Base-by-base conservation (phyloP, 192 early-diverging fungal species). In the Coemansia javaensis region DNA sequence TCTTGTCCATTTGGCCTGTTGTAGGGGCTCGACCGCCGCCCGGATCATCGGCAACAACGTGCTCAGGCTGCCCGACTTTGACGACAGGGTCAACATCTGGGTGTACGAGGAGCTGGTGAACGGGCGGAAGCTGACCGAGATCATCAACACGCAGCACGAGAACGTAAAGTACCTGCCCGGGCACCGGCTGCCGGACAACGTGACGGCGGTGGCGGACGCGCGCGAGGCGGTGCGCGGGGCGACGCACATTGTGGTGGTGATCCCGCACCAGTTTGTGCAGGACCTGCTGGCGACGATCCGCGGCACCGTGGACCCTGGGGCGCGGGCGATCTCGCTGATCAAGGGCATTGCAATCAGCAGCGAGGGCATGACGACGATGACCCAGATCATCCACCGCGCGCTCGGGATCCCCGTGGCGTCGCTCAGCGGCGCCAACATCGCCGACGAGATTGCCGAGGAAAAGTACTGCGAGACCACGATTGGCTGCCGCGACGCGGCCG, bases 351-450 rank as follows among this genome's bases (percentile, higher is more conserved):
- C 87, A 52, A 82, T 89, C 34, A 81, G 80, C 52, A 75, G 79
- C 37, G 61, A 79, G 32, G 88, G 90, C 16, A 80, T 93, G 50
- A 75, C 82, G 11, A 73, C 92, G 6, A 84, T 90, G 70, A 85
- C 86, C 7, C 85, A 90, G 51, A 68, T 87, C 57, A 95, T 98
- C 57, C 77, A 81, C 32, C 81, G 85, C 41, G 75, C 83, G 39
- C 79, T 98, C 18, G 73, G 74, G 42, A 85, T 98, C 32, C 82
- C 81, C 11, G 81, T 89, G 38, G 80, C 82, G 45, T 88, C 90
- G 32, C 68, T 99, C 37, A 91, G 86, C 75, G 96, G 96, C 45
- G 96, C 94, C 44, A 99, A 99, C 74, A 96, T 99, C 76, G 96
- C 96, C 40, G 83, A 83, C 53, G 96, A 96, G 59, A 88, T 99